Percentiles rank a stretch among this genome's conserved stretches.
These are phyloP conservation scores for Tritrichomonas musculus DNA, from an alignment of 208 protist genomes.

Conservation along the genomic window DNA sequence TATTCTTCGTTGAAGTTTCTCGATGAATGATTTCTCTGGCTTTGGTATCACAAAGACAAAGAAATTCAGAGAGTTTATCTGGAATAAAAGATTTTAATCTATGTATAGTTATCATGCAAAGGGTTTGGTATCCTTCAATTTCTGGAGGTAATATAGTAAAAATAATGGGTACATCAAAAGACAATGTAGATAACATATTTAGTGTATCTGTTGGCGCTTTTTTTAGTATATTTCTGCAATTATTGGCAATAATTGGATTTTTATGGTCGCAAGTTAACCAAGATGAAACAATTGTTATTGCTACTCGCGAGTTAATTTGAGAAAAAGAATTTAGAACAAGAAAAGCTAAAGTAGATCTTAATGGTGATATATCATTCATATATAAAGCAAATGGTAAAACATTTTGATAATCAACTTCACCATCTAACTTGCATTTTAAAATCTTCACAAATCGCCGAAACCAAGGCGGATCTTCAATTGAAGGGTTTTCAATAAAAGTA, in stretches of 20 bases:
- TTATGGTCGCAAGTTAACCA: background rate
- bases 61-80: background rate
- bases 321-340: background rate
- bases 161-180: background rate
- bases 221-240: background rate
- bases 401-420: background rate
- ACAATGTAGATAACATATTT: background rate
- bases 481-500: background rate
- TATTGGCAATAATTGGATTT: background rate
- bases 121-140: background rate
- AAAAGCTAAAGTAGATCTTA: background rate
- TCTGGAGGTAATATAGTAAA: background rate
- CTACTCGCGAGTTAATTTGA: background rate
- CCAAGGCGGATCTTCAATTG: background rate
- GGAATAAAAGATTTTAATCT: background rate
- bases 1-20: too few relatives aligned
- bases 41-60: background rate
- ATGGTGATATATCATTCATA: background rate
- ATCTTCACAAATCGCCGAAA: background rate
- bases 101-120: background rate
- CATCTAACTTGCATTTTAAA: background rate
- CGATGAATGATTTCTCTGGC: background rate
- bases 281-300: background rate
- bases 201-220: background rate
- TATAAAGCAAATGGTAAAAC: background rate